phyloP scores from a whole-genome alignment of 192 early-diverging fungal genomes.

The Funneliformis geosporum region DNA sequence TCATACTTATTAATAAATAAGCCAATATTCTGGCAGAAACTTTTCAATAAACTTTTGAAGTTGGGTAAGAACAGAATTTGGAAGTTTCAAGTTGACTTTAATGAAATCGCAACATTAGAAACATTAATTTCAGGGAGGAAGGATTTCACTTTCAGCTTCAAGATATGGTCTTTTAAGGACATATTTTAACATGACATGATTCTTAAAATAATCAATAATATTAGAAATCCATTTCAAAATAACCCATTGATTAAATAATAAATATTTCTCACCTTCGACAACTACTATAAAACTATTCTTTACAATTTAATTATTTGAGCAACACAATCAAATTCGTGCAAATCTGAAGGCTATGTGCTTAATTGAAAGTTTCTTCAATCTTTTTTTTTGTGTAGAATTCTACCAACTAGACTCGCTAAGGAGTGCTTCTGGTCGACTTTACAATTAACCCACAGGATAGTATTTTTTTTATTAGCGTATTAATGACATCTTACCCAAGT shows the following conservation, averaged over 20 bases:
- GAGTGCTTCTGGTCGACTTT: too few species aligned
- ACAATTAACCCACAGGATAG: too few species aligned
- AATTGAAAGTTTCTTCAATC: slow-evolving; percentile 11
- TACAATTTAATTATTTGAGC: slow-evolving; percentile 58
- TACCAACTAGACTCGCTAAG: too few species aligned
- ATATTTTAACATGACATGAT: slow-evolving; percentile 54
- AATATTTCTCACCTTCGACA: slow-evolving; percentile 59
- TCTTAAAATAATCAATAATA: slow-evolving; percentile 40
- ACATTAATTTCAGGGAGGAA: slow-evolving; percentile 45
- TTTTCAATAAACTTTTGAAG: slow-evolving; percentile 66
- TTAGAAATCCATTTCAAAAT: background rate
- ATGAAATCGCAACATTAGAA: slow-evolving; percentile 50
- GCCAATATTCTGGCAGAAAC: slow-evolving; percentile 59
- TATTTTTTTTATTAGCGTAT: too few species aligned
- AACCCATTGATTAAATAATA: background rate
- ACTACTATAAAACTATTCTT: slow-evolving; percentile 63
- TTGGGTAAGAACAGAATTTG: slow-evolving; percentile 60
- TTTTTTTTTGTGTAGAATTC: slow-evolving; percentile 9
- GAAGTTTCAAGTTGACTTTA: slow-evolving; percentile 67
- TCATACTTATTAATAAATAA: slow-evolving; percentile 69
- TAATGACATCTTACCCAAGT: too few species aligned
- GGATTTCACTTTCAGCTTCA: slow-evolving; percentile 56
- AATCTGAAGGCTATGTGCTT: slow-evolving; percentile 28
- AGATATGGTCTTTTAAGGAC: slow-evolving; percentile 50
- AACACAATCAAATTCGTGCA: slow-evolving; percentile 49